These are phyloP conservation scores for Paecilomyces sp. DNA, from an alignment of 2,329 filamentous ascomycete species.

Conservation along the genomic window DNA sequence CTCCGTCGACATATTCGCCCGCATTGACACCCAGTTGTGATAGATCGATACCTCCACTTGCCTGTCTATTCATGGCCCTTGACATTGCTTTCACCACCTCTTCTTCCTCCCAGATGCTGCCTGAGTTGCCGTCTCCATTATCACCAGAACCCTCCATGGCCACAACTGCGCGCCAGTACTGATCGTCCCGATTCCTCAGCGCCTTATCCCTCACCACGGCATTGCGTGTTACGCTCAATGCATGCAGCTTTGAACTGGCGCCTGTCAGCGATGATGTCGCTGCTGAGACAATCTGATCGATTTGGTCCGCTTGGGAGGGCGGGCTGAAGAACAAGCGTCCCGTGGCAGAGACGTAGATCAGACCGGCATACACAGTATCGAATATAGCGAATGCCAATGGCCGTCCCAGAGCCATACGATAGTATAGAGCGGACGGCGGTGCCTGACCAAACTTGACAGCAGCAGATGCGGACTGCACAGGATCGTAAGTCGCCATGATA, in stretches of 20 bases:
- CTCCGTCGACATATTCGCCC: slow-evolving; percentile 36
- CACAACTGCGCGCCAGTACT: slow-evolving; percentile 60
- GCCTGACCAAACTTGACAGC: slow-evolving; percentile 57
- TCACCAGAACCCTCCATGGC: slow-evolving; percentile 58
- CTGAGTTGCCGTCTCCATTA: slow-evolving; percentile 56
- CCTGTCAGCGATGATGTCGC: slow-evolving; percentile 51
- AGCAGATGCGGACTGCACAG: slow-evolving; percentile 47
- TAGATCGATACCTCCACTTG: slow-evolving; percentile 31
- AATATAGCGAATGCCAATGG: slow-evolving; percentile 57
- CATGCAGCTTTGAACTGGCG: slow-evolving; percentile 61
- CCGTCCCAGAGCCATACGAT: slow-evolving; percentile 51
- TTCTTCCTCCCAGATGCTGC: slow-evolving; percentile 63
- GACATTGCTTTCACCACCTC: slow-evolving; percentile 58
- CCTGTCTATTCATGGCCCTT: slow-evolving; percentile 64
- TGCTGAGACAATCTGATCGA: slow-evolving; percentile 47
- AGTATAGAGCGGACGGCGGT: slow-evolving; percentile 40
- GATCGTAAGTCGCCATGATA: slow-evolving; percentile 57
- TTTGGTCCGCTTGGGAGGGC: slow-evolving; percentile 55
- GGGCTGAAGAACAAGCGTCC: slow-evolving; percentile 67
- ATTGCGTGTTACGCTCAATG: slow-evolving; percentile 71
- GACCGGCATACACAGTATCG: slow-evolving; percentile 55
- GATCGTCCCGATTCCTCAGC: slow-evolving; percentile 57
- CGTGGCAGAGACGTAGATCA: slow-evolving; percentile 71
- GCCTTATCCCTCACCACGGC: slow-evolving; percentile 66
- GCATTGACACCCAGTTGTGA: slow-evolving; percentile 35